phyloP scores from a whole-genome alignment of 2,329 filamentous ascomycete species.

The Macrophomina pseudophaseolina region DNA sequence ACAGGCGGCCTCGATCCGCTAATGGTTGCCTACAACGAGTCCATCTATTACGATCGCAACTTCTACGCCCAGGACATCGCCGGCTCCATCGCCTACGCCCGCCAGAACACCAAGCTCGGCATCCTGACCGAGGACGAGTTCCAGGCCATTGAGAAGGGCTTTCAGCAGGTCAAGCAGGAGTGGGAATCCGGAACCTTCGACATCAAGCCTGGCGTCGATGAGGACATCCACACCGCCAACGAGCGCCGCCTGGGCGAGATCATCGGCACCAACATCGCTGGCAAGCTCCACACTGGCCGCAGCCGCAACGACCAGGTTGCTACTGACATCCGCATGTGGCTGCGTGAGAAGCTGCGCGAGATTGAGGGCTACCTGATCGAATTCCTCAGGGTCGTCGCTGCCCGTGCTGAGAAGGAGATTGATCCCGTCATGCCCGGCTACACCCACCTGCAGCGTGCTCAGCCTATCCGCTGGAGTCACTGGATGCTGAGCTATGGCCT shows the following conservation, averaged over 20 bases:
- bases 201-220: conserved; percentile 55
- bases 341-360: conserved; percentile 73
- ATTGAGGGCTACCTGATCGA: conserved; percentile 72
- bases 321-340: conserved; percentile 89
- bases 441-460: conserved; percentile 82
- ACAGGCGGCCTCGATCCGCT: conserved; percentile 80
- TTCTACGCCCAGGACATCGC: conserved; percentile 82
- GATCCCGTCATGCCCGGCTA: conserved; percentile 85
- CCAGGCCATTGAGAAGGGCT: conserved; percentile 72
- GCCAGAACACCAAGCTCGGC: conserved; percentile 75
- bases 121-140: conserved; percentile 79
- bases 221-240: conserved; percentile 62
- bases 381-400: conserved; percentile 71
- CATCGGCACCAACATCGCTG: conserved; percentile 82
- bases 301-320: conserved; percentile 91
- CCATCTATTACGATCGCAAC: conserved; percentile 76
- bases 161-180: conserved; percentile 62
- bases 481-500: conserved; percentile 79
- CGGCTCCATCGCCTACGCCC: conserved; percentile 80
- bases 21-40: conserved; percentile 85
- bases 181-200: conserved; percentile 53
- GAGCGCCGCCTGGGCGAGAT: conserved; percentile 70
- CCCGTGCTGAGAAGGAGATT: conserved; percentile 74
- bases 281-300: conserved; percentile 87
- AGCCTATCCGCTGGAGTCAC: conserved; percentile 81